A percentile compares a stretch with the other conserved stretches of the same genome.
Evolutionary conservation across 2,329 filamentous ascomycete species (phyloP).

Genomic region (Fusarium piperis): DNA sequence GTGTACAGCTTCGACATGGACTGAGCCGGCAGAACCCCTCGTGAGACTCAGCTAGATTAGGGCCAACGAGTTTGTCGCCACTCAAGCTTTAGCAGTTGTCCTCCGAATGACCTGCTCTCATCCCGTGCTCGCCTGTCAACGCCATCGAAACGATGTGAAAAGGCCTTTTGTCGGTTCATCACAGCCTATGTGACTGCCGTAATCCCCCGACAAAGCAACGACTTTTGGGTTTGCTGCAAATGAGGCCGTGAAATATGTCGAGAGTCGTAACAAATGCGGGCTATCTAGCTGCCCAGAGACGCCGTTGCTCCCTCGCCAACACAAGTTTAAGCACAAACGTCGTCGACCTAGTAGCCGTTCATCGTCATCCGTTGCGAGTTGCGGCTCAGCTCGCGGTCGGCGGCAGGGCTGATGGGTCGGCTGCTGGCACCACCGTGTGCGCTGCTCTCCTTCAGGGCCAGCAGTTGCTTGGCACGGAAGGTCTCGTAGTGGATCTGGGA

Average conservation of each 20-base stretch:
- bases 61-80: constrained; percentile 7
- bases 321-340: constrained; percentile 43
- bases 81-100: neutral
- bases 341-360: constrained; percentile 86
- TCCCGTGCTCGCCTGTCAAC: constrained; percentile 36
- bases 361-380: constrained; percentile 97
- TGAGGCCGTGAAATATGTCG: constrained; percentile 45
- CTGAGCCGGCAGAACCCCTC: constrained; percentile 2
- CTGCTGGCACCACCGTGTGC: constrained; percentile 80
- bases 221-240: constrained; percentile 42
- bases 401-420: constrained; percentile 92
- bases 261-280: constrained; percentile 45
- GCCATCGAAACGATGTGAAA: constrained; percentile 33
- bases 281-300: constrained; percentile 46
- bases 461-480: constrained; percentile 98
- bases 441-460: constrained; percentile 98
- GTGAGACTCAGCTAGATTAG: constrained; percentile 14
- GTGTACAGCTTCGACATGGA: constrained; percentile 35
- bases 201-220: constrained; percentile 35
- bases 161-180: constrained; percentile 28
- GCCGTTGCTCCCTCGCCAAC: constrained; percentile 47
- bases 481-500: constrained; percentile 99
- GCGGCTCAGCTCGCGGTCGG: constrained; percentile 95
- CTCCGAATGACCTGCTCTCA: constrained; percentile 20
- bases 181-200: constrained; percentile 25